Conservation (phyloP, 768 basidiomycete genomes). For the Erythrobasidium yunnanense region DNA sequence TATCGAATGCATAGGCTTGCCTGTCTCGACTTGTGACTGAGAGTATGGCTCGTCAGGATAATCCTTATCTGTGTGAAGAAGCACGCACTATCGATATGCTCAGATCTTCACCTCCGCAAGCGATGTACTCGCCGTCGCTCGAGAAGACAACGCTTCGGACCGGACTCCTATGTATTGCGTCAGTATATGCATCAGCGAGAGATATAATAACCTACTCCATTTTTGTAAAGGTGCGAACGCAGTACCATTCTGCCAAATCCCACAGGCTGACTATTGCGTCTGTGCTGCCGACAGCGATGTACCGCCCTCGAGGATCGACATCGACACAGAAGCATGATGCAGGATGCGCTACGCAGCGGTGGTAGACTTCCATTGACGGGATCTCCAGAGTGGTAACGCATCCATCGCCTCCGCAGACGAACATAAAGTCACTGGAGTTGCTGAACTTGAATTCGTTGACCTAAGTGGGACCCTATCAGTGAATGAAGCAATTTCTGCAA, state of each 20-base stretch:
- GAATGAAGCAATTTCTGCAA: background rate
- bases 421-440: slow-evolving; percentile 32
- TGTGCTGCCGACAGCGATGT: slow-evolving; percentile 33
- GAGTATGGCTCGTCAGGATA: background rate
- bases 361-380: slow-evolving; percentile 27
- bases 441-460: slow-evolving; percentile 35
- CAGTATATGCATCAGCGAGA: background rate
- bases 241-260: slow-evolving; percentile 35
- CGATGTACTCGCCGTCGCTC: slow-evolving; percentile 12
- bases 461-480: background rate
- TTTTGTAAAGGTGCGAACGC: slow-evolving; percentile 24
- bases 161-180: background rate
- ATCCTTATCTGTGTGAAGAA: background rate
- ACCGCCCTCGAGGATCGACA: slow-evolving; percentile 35
- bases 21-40: slow-evolving; percentile 25
- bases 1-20: slow-evolving; percentile 20
- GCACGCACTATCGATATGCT: slow-evolving; percentile 14
- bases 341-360: slow-evolving; percentile 19
- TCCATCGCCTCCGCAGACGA: slow-evolving; percentile 28
- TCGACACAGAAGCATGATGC: slow-evolving; percentile 26
- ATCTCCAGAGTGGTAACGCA: slow-evolving; percentile 8
- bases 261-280: slow-evolving; percentile 34
- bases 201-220: slow-evolving; percentile 29
- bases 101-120: slow-evolving; percentile 17
- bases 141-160: slow-evolving; percentile 20